Conservation (phyloP, 345 rosid species). For the Syzygium jambos region DNA sequence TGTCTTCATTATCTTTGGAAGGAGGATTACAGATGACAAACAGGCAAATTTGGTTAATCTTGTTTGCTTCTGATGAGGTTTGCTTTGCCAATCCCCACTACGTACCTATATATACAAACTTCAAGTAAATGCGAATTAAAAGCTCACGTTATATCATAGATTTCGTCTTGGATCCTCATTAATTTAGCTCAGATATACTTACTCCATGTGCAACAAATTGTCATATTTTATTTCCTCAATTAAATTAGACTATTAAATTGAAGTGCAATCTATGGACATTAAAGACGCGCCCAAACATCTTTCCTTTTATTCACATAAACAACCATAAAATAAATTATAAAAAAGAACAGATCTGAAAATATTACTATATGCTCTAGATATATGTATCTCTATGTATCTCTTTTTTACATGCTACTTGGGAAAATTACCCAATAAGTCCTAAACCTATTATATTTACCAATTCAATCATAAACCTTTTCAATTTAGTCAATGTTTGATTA, state of each 20-base stretch:
- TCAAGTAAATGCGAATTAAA: neutral
- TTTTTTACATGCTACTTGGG: too few species aligned
- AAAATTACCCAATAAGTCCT: too few species aligned
- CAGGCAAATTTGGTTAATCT: neutral
- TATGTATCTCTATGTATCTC: too few species aligned
- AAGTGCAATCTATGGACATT: neutral
- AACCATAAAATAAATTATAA: too few species aligned
- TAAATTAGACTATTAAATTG: neutral
- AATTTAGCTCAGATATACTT: neutral
- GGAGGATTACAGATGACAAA: neutral
- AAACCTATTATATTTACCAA: too few species aligned
- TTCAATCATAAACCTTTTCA: too few species aligned
- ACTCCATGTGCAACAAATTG: neutral
- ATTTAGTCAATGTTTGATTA: too few species aligned
- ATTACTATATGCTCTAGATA: too few species aligned
- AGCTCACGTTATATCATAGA: neutral
- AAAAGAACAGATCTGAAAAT: too few species aligned
- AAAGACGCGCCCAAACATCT: neutral
- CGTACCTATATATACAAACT: neutral
- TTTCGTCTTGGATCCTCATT: neutral
- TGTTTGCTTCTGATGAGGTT: neutral
- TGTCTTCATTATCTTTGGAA: neutral
- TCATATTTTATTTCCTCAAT: neutral
- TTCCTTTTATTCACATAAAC: too few species aligned
- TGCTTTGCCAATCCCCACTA: neutral